These are phyloP conservation scores for Glycine latifolia DNA, from an alignment of 306 rosid genomes.

Conservation along the genomic window DNA sequence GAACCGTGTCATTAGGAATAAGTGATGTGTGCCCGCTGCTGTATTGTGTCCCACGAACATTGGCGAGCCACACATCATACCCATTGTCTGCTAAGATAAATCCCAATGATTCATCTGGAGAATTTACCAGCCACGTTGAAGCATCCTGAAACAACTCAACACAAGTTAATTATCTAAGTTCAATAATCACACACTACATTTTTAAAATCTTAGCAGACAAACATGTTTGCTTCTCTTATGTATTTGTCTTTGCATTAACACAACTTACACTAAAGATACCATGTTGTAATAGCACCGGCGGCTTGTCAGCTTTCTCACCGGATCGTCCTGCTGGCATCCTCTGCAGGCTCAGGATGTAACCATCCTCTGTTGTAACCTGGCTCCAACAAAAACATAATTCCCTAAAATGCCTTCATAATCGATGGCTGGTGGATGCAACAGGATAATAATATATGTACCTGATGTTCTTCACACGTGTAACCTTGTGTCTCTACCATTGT, in stretches of 20 bases:
- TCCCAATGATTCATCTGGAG: constrained; percentile 71
- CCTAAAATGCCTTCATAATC: neutral
- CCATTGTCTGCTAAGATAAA: constrained; percentile 72
- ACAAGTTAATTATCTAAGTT: neutral
- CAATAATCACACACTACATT: neutral
- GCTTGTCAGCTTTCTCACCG: constrained; percentile 47
- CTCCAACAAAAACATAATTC: neutral
- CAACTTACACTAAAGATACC: constrained; percentile 65
- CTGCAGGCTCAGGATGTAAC: constrained; percentile 69
- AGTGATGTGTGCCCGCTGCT: constrained; percentile 58
- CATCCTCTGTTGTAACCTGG: constrained; percentile 69
- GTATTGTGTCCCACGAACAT: constrained; percentile 67
- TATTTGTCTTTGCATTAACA: neutral
- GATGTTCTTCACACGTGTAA: constrained; percentile 73
- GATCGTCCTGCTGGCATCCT: constrained; percentile 62
- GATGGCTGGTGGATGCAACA: neutral
- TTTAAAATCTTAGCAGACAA: neutral
- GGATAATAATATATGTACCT: constrained; percentile 21
- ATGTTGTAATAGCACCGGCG: constrained; percentile 69
- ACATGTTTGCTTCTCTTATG: neutral
- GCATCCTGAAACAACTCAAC: constrained; percentile 56
- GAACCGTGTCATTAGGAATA: constrained; percentile 54
- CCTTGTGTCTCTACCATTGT: constrained; percentile 66
- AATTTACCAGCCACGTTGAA: constrained; percentile 62
- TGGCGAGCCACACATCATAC: constrained; percentile 78